Base-by-base conservation (phyloP, 2,329 filamentous ascomycete genomes). In the Pleomassaria siparia region DNA sequence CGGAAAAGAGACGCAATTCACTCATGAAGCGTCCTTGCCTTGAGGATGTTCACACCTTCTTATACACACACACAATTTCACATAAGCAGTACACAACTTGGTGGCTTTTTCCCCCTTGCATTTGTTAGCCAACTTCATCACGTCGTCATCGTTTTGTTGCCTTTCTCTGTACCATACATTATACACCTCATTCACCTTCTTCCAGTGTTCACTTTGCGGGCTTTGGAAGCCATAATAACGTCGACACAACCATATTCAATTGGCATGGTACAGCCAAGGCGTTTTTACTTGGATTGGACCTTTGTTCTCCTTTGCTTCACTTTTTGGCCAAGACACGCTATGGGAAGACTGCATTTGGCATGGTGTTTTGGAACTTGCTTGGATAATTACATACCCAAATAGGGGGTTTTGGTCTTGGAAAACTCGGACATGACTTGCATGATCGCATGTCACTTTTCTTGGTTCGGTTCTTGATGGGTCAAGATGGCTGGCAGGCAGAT, bases 1-100 rank as follows among this genome's bases (percentile, higher is more conserved):
- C n/a, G 28, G 49, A 5, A 40, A 43, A 39, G 49, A 48, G 25
- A 18, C 46, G 15, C 49, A 47, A 8, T 22, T 44, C 2, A 16
- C 44, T 13, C 51, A 47, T 20, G 28, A 49, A 18, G 40, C 37
- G 8, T 35, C 46, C 7, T 47, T 44, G 13, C 46, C 37, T 29
- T 40, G 22, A 28, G 9, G 5, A 8, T 13, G 13, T 20, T 4
- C 32, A 35, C 32, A n/a, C n/a, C n/a, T 18, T 35, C 4, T 22
- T 37, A 3, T 22, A 18, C 35, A 7, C 29, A 30, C 8, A 30
- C 5, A 28, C 12, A 30, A n/a, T 30, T 30, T n/a, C 12, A 30
- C 35, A 22, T 20, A 37, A 6, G 7, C 13, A 18, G 8, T 8
- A 18, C 35, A 22, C 35, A 3, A 24, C n/a, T 12, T 13, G 35